phyloP scores from a whole-genome alignment of 768 basidiomycete genomes.

The Tubosaeta sp. region DNA sequence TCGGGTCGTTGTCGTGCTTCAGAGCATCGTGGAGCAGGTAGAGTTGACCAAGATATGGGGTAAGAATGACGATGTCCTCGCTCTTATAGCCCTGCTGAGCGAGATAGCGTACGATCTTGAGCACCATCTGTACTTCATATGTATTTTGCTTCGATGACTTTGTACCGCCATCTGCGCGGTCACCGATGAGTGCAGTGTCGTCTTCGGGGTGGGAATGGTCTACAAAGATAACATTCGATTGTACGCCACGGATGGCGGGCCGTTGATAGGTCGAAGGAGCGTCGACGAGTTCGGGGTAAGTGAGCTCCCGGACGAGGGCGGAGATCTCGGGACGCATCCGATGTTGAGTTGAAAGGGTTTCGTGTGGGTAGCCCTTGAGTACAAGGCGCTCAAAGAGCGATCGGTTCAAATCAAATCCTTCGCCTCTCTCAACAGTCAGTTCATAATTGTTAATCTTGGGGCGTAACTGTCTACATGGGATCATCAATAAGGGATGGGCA shows the following conservation, averaged over 20 bases:
- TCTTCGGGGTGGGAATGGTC: slow-evolving; percentile 57
- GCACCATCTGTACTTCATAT: slow-evolving; percentile 57
- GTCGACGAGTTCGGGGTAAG: slow-evolving; percentile 62
- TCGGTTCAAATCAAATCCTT: slow-evolving; percentile 61
- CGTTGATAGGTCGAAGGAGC: slow-evolving; percentile 45
- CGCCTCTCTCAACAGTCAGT: slow-evolving; percentile 64
- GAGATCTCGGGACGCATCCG: slow-evolving; percentile 76
- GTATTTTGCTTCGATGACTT: slow-evolving; percentile 58
- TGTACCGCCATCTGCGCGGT: slow-evolving; percentile 41
- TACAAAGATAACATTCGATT: slow-evolving; percentile 59
- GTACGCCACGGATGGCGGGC: slow-evolving; percentile 49
- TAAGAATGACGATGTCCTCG: slow-evolving; percentile 59
- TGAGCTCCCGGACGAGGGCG: slow-evolving; percentile 54
- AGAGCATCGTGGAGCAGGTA: slow-evolving; percentile 43
- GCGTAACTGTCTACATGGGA: slow-evolving; percentile 51
- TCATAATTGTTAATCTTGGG: slow-evolving; percentile 66
- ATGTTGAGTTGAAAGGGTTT: slow-evolving; percentile 53
- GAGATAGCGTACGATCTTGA: slow-evolving; percentile 63
- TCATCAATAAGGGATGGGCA: neutral
- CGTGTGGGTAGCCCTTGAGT: slow-evolving; percentile 56
- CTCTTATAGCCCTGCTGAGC: slow-evolving; percentile 65
- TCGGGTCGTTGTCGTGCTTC: slow-evolving; percentile 46
- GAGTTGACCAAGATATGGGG: slow-evolving; percentile 67
- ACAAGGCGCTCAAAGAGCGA: slow-evolving; percentile 69
- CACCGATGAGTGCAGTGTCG: slow-evolving; percentile 34